phyloP scores from a whole-genome alignment of 2,329 filamentous ascomycete genomes.

The Macrophomina phaseolina region DNA sequence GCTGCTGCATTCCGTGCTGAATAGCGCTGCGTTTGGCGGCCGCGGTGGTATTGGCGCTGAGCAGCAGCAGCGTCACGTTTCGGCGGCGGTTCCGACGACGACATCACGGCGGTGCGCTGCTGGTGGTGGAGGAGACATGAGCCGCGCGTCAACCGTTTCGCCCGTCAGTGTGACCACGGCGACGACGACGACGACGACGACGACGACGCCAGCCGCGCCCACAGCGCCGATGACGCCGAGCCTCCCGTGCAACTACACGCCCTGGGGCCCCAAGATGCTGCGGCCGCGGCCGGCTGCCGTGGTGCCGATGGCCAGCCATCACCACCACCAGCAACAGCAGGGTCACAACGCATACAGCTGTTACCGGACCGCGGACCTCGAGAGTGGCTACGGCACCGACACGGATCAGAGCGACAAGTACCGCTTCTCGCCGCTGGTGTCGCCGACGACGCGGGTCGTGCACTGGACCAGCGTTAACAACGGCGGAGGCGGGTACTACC shows the following conservation, averaged over 20 bases:
- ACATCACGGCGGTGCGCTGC: too few relatives aligned
- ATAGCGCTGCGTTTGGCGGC: neutral
- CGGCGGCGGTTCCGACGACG: too few relatives aligned
- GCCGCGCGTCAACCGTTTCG: conserved; percentile 6
- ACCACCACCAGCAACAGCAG: neutral
- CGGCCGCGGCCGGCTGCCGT: conserved; percentile 32
- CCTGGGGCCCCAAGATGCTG: conserved; percentile 31
- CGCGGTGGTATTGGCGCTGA: too few relatives aligned
- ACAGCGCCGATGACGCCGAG: neutral
- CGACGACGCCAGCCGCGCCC: neutral
- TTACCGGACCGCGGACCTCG: conserved; percentile 31
- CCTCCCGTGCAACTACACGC: neutral
- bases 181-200: neutral
- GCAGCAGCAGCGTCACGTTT: too few relatives aligned
- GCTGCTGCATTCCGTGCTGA: conserved; percentile 2
- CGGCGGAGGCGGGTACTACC: neutral
- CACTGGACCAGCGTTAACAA: conserved; percentile 52
- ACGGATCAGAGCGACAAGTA: conserved; percentile 45
- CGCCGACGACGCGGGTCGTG: conserved; percentile 43
- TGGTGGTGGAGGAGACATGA: neutral
- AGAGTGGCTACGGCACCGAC: conserved; percentile 52
- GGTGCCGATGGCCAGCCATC: neutral
- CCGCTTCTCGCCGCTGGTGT: conserved; percentile 47
- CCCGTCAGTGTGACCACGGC: neutral
- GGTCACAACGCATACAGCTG: neutral